A percentile compares a stretch with the other conserved stretches of the same genome.
Conservation (phyloP, 495 filamentous ascomycete genomes). For the Penicillium ucsense region DNA sequence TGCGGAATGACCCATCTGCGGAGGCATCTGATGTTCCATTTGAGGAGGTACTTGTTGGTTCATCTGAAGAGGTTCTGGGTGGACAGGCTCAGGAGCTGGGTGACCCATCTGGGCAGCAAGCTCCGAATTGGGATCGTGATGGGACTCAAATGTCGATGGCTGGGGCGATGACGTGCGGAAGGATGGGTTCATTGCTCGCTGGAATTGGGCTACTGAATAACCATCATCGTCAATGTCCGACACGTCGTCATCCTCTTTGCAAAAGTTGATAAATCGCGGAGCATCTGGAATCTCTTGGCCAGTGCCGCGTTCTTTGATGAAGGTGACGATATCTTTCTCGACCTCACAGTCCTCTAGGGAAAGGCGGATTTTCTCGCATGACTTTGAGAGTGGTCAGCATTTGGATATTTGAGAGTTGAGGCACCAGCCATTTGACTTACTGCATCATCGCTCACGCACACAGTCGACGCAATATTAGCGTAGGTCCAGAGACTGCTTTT, state of each 20-base stretch:
- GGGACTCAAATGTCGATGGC: constrained; percentile 77
- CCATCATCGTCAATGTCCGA: constrained; percentile 78
- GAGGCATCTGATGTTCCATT: constrained; percentile 6
- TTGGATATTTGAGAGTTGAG: not conserved
- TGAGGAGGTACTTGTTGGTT: too few species aligned
- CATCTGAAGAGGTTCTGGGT: too few species aligned
- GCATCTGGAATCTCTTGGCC: constrained; percentile 96
- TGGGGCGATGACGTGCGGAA: constrained; percentile 88
- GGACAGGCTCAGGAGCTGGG: constrained; percentile 20
- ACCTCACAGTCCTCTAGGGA: constrained; percentile 94
- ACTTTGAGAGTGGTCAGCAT: constrained; percentile 32
- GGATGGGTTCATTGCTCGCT: constrained; percentile 86
- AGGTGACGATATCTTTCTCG: constrained; percentile 82
- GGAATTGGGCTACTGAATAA: constrained; percentile 92
- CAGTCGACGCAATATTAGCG: constrained; percentile 92
- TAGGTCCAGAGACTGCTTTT: constrained; percentile 98
- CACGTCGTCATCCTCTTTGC: constrained; percentile 78
- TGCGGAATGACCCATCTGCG: constrained; percentile 9
- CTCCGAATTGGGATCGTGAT: constrained; percentile 70
- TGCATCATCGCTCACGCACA: constrained; percentile 97
- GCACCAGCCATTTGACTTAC: constrained; percentile 30
- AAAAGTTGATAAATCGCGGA: constrained; percentile 98
- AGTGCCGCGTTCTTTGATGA: constrained; percentile 85
- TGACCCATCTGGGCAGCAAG: constrained; percentile 56
- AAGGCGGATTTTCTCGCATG: constrained; percentile 93